These are phyloP conservation scores for Potentilla sterilis DNA, from an alignment of 306 rosid species.

Conservation along the genomic window DNA sequence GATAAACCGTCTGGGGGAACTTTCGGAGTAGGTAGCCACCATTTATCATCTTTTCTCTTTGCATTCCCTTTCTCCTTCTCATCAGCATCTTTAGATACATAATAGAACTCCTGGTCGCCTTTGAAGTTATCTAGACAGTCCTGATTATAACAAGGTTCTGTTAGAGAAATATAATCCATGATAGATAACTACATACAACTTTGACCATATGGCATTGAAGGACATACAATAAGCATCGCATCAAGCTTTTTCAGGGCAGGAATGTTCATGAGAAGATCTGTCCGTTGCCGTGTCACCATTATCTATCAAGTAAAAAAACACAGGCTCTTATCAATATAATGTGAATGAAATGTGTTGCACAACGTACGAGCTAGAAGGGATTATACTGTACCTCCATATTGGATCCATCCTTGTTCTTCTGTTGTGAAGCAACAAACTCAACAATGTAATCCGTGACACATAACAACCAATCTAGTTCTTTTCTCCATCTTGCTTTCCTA, in stretches of 20 bases:
- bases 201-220: not conserved
- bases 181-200: not conserved
- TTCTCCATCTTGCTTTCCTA: conserved; percentile 80
- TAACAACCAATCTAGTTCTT: conserved; percentile 85
- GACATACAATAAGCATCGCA: conserved; percentile 81
- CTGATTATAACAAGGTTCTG: conserved; percentile 41
- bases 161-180: conserved; percentile 16
- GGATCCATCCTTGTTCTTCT: conserved; percentile 71
- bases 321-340: conserved; percentile 12
- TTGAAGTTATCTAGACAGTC: conserved; percentile 82
- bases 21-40: conserved; percentile 95
- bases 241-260: conserved; percentile 92
- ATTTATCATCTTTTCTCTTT: conserved; percentile 68
- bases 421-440: conserved; percentile 89
- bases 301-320: conserved; percentile 48
- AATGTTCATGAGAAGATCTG: conserved; percentile 93
- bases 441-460: conserved; percentile 79
- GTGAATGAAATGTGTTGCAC: not conserved
- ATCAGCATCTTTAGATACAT: conserved; percentile 62
- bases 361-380: not conserved
- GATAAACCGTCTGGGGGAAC: conserved; percentile 82
- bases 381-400: conserved; percentile 70
- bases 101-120: conserved; percentile 72
- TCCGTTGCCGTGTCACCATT: conserved; percentile 90
- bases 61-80: conserved; percentile 46